Conservation (phyloP, 306 rosid genomes). For the Trifolium fragiferum region DNA sequence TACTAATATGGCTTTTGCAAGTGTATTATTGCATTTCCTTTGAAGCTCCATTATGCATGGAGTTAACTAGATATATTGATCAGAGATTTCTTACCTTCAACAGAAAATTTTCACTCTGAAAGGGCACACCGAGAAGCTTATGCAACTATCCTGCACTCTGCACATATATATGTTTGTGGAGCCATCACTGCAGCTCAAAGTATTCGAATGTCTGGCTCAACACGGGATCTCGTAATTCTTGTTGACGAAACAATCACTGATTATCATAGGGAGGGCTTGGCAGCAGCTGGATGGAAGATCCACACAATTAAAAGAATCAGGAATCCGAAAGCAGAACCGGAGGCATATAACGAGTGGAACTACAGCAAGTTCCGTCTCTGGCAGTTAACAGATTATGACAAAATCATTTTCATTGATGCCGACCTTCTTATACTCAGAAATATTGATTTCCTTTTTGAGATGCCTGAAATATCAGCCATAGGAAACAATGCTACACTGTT, state of each 20-base stretch:
- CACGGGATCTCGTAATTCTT: conserved; percentile 83
- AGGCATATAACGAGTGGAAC: conserved; percentile 94
- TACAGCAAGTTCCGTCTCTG: conserved; percentile 93
- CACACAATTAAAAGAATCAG: conserved; percentile 79
- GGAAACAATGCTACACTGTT: conserved; percentile 85
- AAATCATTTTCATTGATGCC: conserved; percentile 86
- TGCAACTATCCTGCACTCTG: conserved; percentile 92
- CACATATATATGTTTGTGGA: conserved; percentile 83
- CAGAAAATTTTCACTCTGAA: conserved; percentile 72
- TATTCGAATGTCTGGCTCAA: conserved; percentile 88
- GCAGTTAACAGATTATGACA: conserved; percentile 89
- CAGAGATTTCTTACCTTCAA: conserved; percentile 37
- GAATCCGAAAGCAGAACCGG: conserved; percentile 87
- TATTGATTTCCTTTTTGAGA: conserved; percentile 81
- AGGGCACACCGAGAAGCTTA: conserved; percentile 76
- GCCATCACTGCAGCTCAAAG: conserved; percentile 91
- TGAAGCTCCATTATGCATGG: conserved; percentile 12
- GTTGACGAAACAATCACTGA: conserved; percentile 79
- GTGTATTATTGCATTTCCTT: conserved; percentile 20
- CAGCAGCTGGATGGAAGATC: conserved; percentile 89
- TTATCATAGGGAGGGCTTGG: conserved; percentile 78
- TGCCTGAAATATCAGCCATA: conserved; percentile 83
- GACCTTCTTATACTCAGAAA: conserved; percentile 82
- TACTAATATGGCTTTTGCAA: conserved; percentile 24
- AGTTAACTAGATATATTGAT: conserved; percentile 25